Base-by-base conservation (phyloP, 2,329 filamentous ascomycete species). In the Sporothrix globosa region DNA sequence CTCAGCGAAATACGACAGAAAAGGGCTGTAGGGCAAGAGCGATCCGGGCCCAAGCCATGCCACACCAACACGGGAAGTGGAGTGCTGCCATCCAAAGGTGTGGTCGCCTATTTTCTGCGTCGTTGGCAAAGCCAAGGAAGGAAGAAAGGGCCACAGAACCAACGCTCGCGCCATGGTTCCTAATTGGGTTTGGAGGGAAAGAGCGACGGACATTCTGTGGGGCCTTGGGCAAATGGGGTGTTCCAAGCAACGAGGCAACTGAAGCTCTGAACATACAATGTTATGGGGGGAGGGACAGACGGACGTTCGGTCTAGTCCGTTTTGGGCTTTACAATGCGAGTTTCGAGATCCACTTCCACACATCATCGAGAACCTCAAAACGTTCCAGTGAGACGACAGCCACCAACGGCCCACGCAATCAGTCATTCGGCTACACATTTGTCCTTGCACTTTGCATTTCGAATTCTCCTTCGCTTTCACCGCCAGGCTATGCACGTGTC, bases 311-410 rank as follows among this genome's bases (percentile, higher is more conserved):
- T 19, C 56, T 61, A 61, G n/a, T 61, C 56, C 34, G 4, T 17
- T 44, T 61, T 21, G 56, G 56, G 56, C 34, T 61, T 61, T 61
- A 61, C 56, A 61, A 61, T 61, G 56, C 56, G 56, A 61, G 39
- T 61, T 41, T 13, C 11, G 39, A 39, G 10, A 44, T 21, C n/a
- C 50, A 11, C n/a, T 10, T 14, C 50, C 50, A 53, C 21, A 53
- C 10, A 53, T 21, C 21, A 53, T 13, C 11, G 9, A 53, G 14
- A 39, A 41, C 34, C 19, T 60, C 56, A 39, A 30, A 3, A n/a
- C n/a, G n/a, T 30, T 30, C 30, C 30, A 30, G 34, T 34, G 34
- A 34, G 34, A 34, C 34, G 34, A 34, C 34, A 6, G 34, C 34
- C 7, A 34, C 9, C 54, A 21, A 27, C 50, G 21, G 19, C 19